phyloP scores from a whole-genome alignment of 345 rosid species.

The Luvunga scandens region DNA sequence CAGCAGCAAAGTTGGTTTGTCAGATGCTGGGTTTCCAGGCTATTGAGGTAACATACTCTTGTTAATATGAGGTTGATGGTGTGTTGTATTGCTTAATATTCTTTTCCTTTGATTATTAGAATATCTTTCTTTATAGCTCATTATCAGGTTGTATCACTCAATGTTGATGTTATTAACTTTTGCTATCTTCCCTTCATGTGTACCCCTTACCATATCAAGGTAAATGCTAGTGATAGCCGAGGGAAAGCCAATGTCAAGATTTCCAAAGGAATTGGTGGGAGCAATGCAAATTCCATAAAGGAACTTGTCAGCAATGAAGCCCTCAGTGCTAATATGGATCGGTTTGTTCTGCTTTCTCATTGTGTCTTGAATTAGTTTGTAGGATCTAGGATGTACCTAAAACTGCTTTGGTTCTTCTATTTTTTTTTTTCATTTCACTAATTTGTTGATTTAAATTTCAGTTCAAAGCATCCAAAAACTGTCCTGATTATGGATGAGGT shows the following conservation, averaged over 20 bases:
- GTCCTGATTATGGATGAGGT: constrained; percentile 99
- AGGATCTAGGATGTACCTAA: neutral
- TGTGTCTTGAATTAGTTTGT: constrained; percentile 5
- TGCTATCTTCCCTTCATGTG: neutral
- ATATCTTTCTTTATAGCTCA: constrained; percentile 9
- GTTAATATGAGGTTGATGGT: constrained; percentile 6
- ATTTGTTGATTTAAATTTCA: constrained; percentile 30
- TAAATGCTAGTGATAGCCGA: constrained; percentile 97
- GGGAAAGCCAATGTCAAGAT: constrained; percentile 90
- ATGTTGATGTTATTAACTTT: constrained; percentile 4
- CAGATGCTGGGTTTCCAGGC: constrained; percentile 93
- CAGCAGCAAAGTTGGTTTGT: constrained; percentile 85
- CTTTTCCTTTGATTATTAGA: neutral
- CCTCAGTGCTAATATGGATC: constrained; percentile 54
- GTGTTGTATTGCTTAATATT: neutral
- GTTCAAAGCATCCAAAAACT: constrained; percentile 70
- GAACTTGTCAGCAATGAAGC: constrained; percentile 93
- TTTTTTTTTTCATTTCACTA: neutral
- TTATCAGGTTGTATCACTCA: constrained; percentile 6
- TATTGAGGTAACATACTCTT: constrained; percentile 60
- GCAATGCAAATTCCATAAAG: constrained; percentile 92
- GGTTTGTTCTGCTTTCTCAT: constrained; percentile 35
- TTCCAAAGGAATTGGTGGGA: constrained; percentile 87
- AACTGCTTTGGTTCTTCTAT: neutral
- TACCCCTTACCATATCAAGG: constrained; percentile 35